Percentiles rank a stretch among this genome's conserved stretches.
These are phyloP conservation scores for Thinopyrum elongatum DNA, from an alignment of 176 grass and related monocot genomes.

Conservation along the genomic window DNA sequence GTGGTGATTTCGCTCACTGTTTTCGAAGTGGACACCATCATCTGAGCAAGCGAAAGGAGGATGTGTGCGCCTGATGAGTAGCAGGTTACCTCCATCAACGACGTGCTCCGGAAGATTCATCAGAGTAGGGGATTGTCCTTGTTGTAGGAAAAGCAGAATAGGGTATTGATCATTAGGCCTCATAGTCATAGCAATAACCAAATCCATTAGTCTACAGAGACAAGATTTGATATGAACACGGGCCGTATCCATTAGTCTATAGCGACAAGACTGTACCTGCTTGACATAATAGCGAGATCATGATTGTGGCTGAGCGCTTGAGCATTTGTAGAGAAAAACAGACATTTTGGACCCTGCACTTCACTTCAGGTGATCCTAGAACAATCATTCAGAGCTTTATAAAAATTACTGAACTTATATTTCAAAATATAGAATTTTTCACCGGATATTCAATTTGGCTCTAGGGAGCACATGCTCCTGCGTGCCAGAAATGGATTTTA, in stretches of 20 bases:
- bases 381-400: background rate
- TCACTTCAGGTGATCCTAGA: background rate
- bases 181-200: background rate
- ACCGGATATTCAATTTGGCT: no score
- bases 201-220: background rate
- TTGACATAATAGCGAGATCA: background rate
- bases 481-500: no score
- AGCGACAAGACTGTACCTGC: background rate
- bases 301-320: background rate
- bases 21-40: background rate
- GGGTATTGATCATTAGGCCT: background rate
- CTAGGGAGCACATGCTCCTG: no score
- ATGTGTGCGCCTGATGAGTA: background rate
- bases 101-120: background rate
- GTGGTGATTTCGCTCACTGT: background rate
- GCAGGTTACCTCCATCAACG: background rate
- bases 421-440: background rate
- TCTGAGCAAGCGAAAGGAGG: background rate
- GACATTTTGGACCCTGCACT: background rate
- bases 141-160: background rate
- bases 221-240: background rate
- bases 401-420: background rate
- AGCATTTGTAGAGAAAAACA: background rate
- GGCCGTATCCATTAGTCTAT: background rate
- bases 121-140: background rate